phyloP scores from a whole-genome alignment of 148 eudicot species.

The Pouteria glomerata region DNA sequence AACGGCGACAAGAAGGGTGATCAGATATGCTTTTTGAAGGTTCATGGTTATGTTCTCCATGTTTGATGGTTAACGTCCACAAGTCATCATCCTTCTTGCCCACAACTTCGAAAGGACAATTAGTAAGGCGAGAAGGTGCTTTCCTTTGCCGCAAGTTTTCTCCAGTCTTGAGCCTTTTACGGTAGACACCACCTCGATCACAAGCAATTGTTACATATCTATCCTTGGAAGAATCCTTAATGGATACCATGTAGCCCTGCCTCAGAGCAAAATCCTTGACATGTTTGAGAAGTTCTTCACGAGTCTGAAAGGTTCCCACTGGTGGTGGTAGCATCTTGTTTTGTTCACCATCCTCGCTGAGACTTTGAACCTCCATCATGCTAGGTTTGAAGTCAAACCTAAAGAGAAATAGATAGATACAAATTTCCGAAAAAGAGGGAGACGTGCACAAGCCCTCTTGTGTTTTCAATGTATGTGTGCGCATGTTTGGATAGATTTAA shows the following conservation, averaged over 20 bases:
- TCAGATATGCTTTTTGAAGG: slow-evolving; percentile 1
- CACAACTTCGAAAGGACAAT: slow-evolving; percentile 8
- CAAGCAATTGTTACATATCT: slow-evolving; percentile 9
- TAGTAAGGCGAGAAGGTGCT: slow-evolving; percentile 9
- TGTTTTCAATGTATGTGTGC: background rate
- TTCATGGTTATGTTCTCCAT: slow-evolving; percentile 8
- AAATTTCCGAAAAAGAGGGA: background rate
- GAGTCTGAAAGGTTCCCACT: slow-evolving; percentile 1
- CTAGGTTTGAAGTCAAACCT: background rate
- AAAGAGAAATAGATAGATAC: background rate
- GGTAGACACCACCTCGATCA: slow-evolving; percentile 7
- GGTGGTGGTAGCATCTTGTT: slow-evolving; percentile 5
- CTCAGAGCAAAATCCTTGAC: slow-evolving; percentile 2
- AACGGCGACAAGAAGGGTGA: slow-evolving; percentile 11
- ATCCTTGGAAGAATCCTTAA: slow-evolving; percentile 10
- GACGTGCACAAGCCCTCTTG: background rate
- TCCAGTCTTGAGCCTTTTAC: slow-evolving; percentile 8
- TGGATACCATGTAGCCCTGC: slow-evolving; percentile 12
- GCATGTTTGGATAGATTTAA: background rate
- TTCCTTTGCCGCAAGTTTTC: slow-evolving; percentile 9
- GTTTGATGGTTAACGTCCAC: slow-evolving; percentile 6
- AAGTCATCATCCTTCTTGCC: slow-evolving; percentile 12
- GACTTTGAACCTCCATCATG: slow-evolving; percentile 3
- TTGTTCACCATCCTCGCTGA: background rate
- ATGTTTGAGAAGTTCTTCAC: slow-evolving; percentile 14